Evolutionary conservation across 1,139 yeast genomes (phyloP).

Genomic region (Suhomyces taliae): DNA sequence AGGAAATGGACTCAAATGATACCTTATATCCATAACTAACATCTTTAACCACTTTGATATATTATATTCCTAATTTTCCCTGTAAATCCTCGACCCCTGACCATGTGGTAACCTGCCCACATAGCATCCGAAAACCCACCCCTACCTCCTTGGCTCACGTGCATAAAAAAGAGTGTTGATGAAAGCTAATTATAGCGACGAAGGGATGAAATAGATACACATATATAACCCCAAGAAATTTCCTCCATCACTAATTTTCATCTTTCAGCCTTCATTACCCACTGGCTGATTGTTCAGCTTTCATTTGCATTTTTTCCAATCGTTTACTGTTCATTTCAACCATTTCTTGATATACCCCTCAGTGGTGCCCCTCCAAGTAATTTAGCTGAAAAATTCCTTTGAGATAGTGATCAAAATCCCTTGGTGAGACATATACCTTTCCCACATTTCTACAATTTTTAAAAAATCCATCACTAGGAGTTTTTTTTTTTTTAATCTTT

Average conservation of each 20-base stretch:
- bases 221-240: background rate
- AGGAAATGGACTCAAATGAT: no score
- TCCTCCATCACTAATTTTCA: background rate
- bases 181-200: constrained; percentile 1
- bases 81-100: no score
- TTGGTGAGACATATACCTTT: no score
- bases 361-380: background rate
- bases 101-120: no score
- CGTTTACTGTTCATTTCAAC: background rate
- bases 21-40: no score
- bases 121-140: background rate
- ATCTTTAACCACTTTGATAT: no score
- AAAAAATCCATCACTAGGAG: no score
- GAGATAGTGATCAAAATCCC: background rate
- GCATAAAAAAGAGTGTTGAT: background rate
- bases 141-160: background rate
- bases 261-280: no score
- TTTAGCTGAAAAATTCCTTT: background rate
- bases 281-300: background rate
- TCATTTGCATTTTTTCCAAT: background rate
- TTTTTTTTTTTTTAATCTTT: no score
- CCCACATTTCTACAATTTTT: no score
- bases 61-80: no score
- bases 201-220: background rate
- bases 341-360: background rate